phyloP scores from a whole-genome alignment of 768 basidiomycete species.

The Rhizopogon roseolus region DNA sequence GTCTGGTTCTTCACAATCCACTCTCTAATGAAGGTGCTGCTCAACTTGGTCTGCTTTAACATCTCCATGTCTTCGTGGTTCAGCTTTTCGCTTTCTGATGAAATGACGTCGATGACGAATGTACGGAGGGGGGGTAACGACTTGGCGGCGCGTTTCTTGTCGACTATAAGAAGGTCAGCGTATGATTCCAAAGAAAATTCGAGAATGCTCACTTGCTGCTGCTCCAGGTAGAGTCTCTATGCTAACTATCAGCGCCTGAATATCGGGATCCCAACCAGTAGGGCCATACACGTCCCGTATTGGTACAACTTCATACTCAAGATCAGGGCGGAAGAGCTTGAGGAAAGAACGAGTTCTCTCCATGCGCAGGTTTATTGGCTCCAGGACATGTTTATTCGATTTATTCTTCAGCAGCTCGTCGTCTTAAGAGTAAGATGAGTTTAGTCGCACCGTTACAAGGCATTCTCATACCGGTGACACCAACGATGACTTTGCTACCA shows the following conservation, averaged over 20 bases:
- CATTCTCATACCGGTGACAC: constrained; percentile 66
- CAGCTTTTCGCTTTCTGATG: constrained; percentile 51
- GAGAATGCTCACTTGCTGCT: constrained; percentile 52
- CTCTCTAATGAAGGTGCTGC: constrained; percentile 87
- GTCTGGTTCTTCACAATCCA: constrained; percentile 60
- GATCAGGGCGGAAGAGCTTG: constrained; percentile 57
- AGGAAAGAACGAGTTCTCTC: constrained; percentile 65
- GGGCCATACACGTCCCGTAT: constrained; percentile 90
- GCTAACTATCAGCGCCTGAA: constrained; percentile 92
- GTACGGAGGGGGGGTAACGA: constrained; percentile 55
- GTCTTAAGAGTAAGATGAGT: constrained; percentile 36
- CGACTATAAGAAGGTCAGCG: constrained; percentile 42
- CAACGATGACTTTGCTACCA: constrained; percentile 76
- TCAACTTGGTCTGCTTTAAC: constrained; percentile 82
- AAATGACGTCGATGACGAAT: constrained; percentile 89
- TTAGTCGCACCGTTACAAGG: constrained; percentile 7
- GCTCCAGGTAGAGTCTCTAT: constrained; percentile 83
- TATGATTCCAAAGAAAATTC: neutral
- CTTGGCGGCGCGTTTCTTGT: constrained; percentile 50
- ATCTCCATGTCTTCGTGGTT: constrained; percentile 63
- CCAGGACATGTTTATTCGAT: constrained; percentile 59
- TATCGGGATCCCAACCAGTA: constrained; percentile 78
- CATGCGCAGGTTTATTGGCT: constrained; percentile 54
- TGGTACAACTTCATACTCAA: constrained; percentile 65
- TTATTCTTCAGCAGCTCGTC: constrained; percentile 71